These are phyloP conservation scores for Plantago major DNA, from an alignment of 257 asterid species.

Conservation along the genomic window DNA sequence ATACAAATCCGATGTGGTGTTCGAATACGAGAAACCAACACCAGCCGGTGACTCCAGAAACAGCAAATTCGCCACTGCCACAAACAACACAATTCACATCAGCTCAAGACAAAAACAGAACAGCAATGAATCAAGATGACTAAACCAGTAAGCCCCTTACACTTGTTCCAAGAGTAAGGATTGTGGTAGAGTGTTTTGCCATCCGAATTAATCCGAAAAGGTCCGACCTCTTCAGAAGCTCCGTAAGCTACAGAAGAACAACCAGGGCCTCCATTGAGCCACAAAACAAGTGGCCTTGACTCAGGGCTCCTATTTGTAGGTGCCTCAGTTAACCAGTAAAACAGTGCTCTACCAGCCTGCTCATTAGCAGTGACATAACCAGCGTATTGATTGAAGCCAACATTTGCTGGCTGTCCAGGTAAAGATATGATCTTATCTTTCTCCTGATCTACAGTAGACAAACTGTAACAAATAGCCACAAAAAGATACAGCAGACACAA, in stretches of 20 bases:
- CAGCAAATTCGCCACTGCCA: conserved; percentile 92
- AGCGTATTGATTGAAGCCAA: conserved; percentile 65
- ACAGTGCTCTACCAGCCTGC: conserved; percentile 75
- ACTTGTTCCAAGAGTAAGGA: conserved; percentile 88
- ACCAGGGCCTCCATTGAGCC: conserved; percentile 99
- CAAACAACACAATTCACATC: conserved; percentile 22
- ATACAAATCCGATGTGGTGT: conserved; percentile 79
- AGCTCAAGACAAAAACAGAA: not conserved
- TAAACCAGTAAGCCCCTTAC: conserved; percentile 39
- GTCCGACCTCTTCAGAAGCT: conserved; percentile 93
- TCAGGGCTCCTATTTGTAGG: conserved; percentile 53
- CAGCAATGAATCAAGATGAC: not conserved
- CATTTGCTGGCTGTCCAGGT: conserved; percentile 87
- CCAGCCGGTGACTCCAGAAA: conserved; percentile 98
- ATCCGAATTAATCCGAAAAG: conserved; percentile 76
- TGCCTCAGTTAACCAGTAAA: conserved; percentile 90
- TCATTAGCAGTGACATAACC: conserved; percentile 81
- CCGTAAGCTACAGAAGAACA: conserved; percentile 98
- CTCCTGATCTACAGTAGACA: conserved; percentile 54
- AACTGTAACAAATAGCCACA: conserved; percentile 42
- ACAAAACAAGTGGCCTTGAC: conserved; percentile 76
- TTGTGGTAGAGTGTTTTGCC: conserved; percentile 79
- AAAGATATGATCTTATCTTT: conserved; percentile 60
- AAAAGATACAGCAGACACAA: conserved; percentile 29
- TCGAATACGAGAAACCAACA: conserved; percentile 93